These are phyloP conservation scores for Saccharomycopsis babjevae DNA, from an alignment of 805 yeast genomes.

Conservation along the genomic window DNA sequence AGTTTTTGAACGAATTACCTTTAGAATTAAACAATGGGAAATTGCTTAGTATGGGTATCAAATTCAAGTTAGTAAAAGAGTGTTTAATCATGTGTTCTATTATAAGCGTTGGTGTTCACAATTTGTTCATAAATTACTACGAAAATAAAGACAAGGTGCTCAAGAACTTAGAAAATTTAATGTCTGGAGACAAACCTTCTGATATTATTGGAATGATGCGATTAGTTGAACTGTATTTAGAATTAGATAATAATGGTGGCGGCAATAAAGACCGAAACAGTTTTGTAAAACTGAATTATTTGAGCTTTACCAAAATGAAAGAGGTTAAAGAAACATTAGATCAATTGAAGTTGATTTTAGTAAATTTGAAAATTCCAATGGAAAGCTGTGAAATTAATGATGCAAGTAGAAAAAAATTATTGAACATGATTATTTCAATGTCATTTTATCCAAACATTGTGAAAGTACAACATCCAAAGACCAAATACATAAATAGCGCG, in stretches of 20 bases:
- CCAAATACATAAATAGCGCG: slow-evolving; percentile 57
- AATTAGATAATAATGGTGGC: slow-evolving; percentile 50
- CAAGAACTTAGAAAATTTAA: slow-evolving; percentile 17
- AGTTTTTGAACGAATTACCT: slow-evolving; percentile 71
- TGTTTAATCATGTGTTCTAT: slow-evolving; percentile 78
- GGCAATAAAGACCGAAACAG: slow-evolving; percentile 62
- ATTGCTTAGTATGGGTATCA: slow-evolving; percentile 63
- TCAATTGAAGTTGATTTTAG: background rate
- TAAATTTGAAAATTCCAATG: slow-evolving; percentile 1
- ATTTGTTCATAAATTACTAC: slow-evolving; percentile 45
- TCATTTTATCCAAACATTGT: slow-evolving; percentile 78
- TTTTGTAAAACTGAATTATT: slow-evolving; percentile 57
- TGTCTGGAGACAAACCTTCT: slow-evolving; percentile 32
- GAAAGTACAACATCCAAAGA: slow-evolving; percentile 71
- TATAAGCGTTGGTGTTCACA: slow-evolving; percentile 64
- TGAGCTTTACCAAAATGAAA: slow-evolving; percentile 60
- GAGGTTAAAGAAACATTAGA: slow-evolving; percentile 24
- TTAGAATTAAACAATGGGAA: slow-evolving; percentile 81
- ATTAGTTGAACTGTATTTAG: slow-evolving; percentile 27
- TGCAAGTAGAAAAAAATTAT: slow-evolving; percentile 36
- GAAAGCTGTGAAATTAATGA: slow-evolving; percentile 37
- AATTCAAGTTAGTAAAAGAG: slow-evolving; percentile 71
- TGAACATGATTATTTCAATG: slow-evolving; percentile 66
- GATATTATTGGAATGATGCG: background rate
- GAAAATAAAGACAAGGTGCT: slow-evolving; percentile 51